These are phyloP conservation scores for Hibiscus mutabilis DNA, from an alignment of 345 rosid genomes.

Conservation along the genomic window DNA sequence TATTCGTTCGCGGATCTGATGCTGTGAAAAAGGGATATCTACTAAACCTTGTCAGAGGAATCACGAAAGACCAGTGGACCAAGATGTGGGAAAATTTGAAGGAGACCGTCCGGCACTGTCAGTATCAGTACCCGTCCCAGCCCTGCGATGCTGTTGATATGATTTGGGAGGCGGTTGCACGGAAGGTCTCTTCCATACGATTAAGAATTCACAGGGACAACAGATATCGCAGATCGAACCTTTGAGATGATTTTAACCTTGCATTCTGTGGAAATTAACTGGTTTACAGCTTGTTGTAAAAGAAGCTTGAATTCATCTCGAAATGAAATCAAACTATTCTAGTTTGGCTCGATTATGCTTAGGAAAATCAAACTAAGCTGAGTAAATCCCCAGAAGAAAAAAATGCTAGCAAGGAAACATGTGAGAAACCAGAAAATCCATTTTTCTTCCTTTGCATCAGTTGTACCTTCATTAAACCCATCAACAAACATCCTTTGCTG, in stretches of 20 bases:
- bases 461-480: too few species aligned
- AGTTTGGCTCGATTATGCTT: not conserved
- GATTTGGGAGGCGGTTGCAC: constrained; percentile 76
- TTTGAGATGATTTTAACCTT: not conserved
- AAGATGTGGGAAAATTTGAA: constrained; percentile 67
- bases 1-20: constrained; percentile 62
- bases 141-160: constrained; percentile 78
- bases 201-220: constrained; percentile 43
- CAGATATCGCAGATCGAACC: constrained; percentile 41
- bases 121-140: constrained; percentile 69
- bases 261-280: not conserved
- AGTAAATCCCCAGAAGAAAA: too few species aligned
- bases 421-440: too few species aligned
- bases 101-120: constrained; percentile 44
- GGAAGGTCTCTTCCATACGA: constrained; percentile 40
- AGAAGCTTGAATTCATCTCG: not conserved
- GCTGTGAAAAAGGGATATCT: constrained; percentile 63
- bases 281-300: not conserved
- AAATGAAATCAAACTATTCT: too few species aligned
- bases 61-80: constrained; percentile 52
- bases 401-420: too few species aligned
- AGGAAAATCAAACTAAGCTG: too few species aligned
- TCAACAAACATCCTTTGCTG: too few species aligned
- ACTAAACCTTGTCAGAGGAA: constrained; percentile 56
- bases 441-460: too few species aligned